phyloP scores from a whole-genome alignment of 1,284 basidiomycete species.

The Marasmius sp. region DNA sequence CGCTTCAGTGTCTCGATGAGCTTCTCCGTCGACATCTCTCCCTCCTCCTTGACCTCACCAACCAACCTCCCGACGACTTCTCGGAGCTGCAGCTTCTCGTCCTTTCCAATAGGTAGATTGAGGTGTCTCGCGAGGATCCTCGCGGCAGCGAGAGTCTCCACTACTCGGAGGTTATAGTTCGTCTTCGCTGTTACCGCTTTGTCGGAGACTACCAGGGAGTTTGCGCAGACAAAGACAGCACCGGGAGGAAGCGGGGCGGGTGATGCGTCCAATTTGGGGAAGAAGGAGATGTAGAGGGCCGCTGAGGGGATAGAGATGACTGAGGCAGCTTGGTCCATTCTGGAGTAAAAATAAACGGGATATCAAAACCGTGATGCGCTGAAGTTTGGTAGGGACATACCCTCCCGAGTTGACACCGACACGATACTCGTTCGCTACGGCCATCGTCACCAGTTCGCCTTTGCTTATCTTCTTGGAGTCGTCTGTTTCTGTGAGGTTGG shows the following conservation, averaged over 20 bases:
- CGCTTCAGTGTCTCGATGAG: conserved; percentile 49
- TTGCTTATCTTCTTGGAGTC: conserved; percentile 46
- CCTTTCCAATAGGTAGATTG: conserved; percentile 39
- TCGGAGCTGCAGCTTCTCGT: conserved; percentile 52
- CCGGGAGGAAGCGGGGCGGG: conserved; percentile 55
- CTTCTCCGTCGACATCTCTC: conserved; percentile 39
- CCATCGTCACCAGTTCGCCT: conserved; percentile 72
- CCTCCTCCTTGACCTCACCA: conserved; percentile 42
- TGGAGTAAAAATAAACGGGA: conserved; percentile 22
- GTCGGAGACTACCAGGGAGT: conserved; percentile 83
- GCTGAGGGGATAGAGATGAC: conserved; percentile 70
- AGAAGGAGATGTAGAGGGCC: conserved; percentile 81
- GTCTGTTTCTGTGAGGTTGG: conserved; percentile 17
- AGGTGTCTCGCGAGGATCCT: conserved; percentile 66
- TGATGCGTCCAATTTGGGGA: conserved; percentile 67
- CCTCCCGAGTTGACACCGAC: conserved; percentile 82
- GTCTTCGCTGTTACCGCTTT: conserved; percentile 76
- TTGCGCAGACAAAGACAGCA: conserved; percentile 78
- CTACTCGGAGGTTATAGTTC: conserved; percentile 85
- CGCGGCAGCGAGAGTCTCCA: conserved; percentile 81
- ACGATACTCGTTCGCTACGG: conserved; percentile 80
- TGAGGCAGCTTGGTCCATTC: conserved; percentile 85
- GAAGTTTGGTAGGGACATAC: conserved; percentile 36
- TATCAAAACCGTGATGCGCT: not conserved
- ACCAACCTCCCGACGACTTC: conserved; percentile 51